phyloP scores from a whole-genome alignment of 2,329 filamentous ascomycete genomes.

The Colletotrichum sp. region DNA sequence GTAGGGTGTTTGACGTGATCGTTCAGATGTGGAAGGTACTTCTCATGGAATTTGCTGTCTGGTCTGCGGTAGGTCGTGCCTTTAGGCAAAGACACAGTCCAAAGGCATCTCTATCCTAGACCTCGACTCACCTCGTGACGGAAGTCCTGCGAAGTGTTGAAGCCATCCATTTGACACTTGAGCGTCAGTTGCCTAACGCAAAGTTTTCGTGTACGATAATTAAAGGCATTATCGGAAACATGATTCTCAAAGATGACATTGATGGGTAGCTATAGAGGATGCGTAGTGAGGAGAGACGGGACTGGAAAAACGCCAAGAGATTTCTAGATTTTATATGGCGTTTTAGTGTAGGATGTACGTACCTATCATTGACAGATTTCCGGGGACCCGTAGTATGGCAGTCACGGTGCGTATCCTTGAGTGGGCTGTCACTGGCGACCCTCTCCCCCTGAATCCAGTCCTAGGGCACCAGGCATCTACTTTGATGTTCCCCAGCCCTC shows the following conservation, averaged over 20 bases:
- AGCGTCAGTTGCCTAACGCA: background rate
- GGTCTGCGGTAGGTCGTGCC: background rate
- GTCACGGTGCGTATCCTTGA: background rate
- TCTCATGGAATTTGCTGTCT: rapidly evolving
- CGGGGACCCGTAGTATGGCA: background rate
- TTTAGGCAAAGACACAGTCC: background rate
- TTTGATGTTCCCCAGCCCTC: background rate
- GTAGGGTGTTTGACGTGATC: rapidly evolving
- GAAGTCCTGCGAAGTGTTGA: background rate
- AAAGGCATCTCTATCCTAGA: rapidly evolving
- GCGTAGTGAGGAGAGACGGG: background rate
- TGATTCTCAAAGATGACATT: background rate
- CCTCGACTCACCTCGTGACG: background rate
- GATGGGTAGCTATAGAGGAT: background rate
- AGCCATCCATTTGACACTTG: background rate
- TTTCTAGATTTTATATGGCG: background rate
- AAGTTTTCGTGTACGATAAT: rapidly evolving
- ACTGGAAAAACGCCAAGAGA: background rate
- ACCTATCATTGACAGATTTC: background rate
- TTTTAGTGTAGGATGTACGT: background rate
- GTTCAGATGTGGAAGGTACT: background rate
- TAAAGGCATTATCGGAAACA: background rate
- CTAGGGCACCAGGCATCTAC: background rate
- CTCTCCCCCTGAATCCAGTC: background rate
- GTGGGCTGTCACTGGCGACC: background rate